Evolutionary conservation across 2,329 filamentous ascomycete genomes (phyloP).

Genomic region (Hypoxylon sp.): DNA sequence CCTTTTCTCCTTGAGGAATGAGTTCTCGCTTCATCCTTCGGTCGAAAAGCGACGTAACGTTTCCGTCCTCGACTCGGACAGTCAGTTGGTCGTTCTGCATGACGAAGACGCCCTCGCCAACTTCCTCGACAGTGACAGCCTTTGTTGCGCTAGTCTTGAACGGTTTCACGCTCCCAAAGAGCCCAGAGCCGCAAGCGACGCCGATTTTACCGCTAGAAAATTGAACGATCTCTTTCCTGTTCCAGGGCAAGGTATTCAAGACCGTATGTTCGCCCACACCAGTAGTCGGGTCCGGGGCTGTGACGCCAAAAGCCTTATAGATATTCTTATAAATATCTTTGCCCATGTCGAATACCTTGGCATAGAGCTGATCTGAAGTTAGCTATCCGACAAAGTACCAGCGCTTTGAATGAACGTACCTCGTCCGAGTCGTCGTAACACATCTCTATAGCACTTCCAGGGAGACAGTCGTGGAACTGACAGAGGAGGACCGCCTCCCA

Average conservation of each 20-base stretch:
- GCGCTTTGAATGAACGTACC: constrained; percentile 49
- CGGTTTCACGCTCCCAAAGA: constrained; percentile 58
- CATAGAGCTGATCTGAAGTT: constrained; percentile 68
- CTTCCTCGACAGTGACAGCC: constrained; percentile 61
- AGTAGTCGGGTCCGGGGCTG: constrained; percentile 49
- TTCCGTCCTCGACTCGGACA: constrained; percentile 76
- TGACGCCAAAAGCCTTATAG: constrained; percentile 70
- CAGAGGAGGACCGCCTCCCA: constrained; percentile 93
- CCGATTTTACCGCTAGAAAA: constrained; percentile 62
- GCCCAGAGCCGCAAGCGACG: constrained; percentile 65
- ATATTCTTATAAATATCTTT: constrained; percentile 75
- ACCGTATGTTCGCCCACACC: constrained; percentile 63
- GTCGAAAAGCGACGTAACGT: constrained; percentile 86
- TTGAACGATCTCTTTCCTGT: constrained; percentile 75
- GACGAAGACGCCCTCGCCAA: constrained; percentile 71
- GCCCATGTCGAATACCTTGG: constrained; percentile 79
- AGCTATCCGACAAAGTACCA: not conserved
- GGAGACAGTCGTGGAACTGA: constrained; percentile 97
- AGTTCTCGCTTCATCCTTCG: constrained; percentile 76
- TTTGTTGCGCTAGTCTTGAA: constrained; percentile 56
- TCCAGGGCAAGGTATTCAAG: constrained; percentile 89
- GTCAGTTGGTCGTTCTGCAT: constrained; percentile 80
- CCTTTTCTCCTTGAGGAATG: constrained; percentile 75
- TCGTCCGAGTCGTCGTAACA: constrained; percentile 95
- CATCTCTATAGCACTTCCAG: constrained; percentile 96